Base-by-base conservation (phyloP, 768 basidiomycete species). In the Auricularia sp. region DNA sequence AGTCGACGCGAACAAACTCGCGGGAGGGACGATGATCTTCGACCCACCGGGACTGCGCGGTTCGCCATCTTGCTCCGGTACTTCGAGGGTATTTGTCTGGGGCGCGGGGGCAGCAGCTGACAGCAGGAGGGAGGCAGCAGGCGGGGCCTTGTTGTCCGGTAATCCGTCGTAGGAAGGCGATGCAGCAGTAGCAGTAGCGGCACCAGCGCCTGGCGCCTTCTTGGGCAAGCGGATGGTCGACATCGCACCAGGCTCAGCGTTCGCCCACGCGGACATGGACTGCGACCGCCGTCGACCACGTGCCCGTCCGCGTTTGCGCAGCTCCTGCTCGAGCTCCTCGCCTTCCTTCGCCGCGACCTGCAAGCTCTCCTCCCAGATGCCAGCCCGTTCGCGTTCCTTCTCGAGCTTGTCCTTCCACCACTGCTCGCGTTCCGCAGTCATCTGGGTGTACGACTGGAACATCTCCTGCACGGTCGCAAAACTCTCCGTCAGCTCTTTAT, bases 291-390 rank as follows among this genome's bases (percentile, higher is more conserved):
- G 78, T 74, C 77, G 83, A 69, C 84, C 73, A 63, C 85, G 76
- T 67, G 37, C 63, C 13, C 66, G 66, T 51, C 39, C 71, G 1
- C 74, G 74, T 54, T 76, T 79, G 66, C 85, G 80, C 64, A 98
- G 79, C 74, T 96, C 92, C 65, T 77, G 77, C 77, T 98, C 95
- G 24, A 95, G 80, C 10, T 79, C 81, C 70, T 92, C 92, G 16
- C 94, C 93, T 73, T 96, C 92, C 64, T 82, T 80, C 1, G 94
- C 94, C 7, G 95, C 93, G 1, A 85, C 84, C 64, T 88, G 85
- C 71, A 98, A 74, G 73, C 90, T 95, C 76, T 93, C 88, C 75
- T 96, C 94, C 95, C 95, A 98, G 34, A 94, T 78, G 11, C 72
- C 77, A 70, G 86, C 85, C 33, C 86, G 79, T 68, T 81, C 78